These are phyloP conservation scores for Coemansia sp. DNA, from an alignment of 192 early-diverging fungal genomes.

Conservation along the genomic window DNA sequence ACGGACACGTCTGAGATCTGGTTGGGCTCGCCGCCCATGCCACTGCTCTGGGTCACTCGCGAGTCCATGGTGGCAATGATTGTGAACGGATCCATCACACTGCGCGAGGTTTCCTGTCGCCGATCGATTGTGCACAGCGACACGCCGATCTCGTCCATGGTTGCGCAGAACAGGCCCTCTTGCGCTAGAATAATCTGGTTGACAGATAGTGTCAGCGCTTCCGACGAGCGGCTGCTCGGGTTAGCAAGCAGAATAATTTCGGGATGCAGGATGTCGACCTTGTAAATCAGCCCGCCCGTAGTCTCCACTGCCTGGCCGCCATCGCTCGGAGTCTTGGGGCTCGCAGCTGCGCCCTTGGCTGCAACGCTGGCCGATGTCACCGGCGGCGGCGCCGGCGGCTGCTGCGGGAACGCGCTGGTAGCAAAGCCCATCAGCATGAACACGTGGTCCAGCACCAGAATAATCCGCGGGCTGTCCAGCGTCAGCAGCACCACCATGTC, in stretches of 20 bases:
- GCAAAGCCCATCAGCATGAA: conserved; percentile 76
- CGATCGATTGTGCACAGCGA: conserved; percentile 87
- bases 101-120: conserved; percentile 69
- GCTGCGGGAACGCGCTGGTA: conserved; percentile 55
- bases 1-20: conserved; percentile 62
- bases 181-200: conserved; percentile 77
- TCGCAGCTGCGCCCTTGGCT: not conserved
- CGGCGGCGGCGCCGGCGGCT: not conserved
- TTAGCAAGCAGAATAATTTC: conserved; percentile 85
- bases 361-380: not conserved
- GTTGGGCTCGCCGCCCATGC: conserved; percentile 33
- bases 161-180: conserved; percentile 70
- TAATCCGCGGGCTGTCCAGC: conserved; percentile 75
- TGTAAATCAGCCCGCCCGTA: conserved; percentile 59
- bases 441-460: conserved; percentile 83
- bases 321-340: not conserved
- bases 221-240: conserved; percentile 62
- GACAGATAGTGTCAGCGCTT: conserved; percentile 84
- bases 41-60: conserved; percentile 45
- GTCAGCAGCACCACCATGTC: conserved; percentile 63
- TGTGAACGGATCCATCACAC: conserved; percentile 90
- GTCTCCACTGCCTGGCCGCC: not conserved
- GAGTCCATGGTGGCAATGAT: conserved; percentile 75
- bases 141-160: conserved; percentile 80
- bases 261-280: conserved; percentile 71